A percentile compares a stretch with the other conserved stretches of the same genome.
Conservation (phyloP, 352 stramenopile species). For the Phytopythium ostracodes region DNA sequence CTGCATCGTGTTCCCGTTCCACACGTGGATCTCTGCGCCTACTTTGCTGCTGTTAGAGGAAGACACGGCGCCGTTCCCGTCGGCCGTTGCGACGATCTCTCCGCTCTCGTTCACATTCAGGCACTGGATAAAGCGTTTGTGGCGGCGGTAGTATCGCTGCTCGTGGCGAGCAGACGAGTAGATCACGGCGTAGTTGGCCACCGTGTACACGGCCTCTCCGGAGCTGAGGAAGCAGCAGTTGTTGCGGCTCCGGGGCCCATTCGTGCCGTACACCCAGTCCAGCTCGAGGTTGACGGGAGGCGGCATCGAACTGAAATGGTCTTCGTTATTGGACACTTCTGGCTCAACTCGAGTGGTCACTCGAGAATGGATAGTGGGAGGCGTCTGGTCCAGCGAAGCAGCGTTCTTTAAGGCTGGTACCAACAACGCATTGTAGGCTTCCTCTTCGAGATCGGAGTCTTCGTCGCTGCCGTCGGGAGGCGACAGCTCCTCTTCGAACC, state of each 20-base stretch:
- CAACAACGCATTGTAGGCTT: neutral
- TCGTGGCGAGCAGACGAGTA: constrained; percentile 53
- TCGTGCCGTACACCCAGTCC: constrained; percentile 77
- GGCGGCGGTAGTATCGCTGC: constrained; percentile 71
- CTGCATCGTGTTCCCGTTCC: constrained; percentile 55
- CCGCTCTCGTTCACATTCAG: constrained; percentile 51
- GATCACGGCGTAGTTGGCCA: constrained; percentile 72
- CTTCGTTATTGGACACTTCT: neutral
- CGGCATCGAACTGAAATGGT: constrained; percentile 19
- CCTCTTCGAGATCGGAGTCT: constrained; percentile 57
- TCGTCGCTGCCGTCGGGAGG: constrained; percentile 64
- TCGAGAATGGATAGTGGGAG: neutral
- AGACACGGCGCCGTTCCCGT: constrained; percentile 19
- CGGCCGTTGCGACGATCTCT: constrained; percentile 66
- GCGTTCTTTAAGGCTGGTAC: neutral
- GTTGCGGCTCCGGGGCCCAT: constrained; percentile 39
- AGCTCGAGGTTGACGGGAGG: constrained; percentile 61
- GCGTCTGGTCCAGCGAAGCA: too few species aligned
- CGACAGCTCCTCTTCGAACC: constrained; percentile 56
- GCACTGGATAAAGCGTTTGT: constrained; percentile 54
- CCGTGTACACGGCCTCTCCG: constrained; percentile 65
- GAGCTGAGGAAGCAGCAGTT: constrained; percentile 41
- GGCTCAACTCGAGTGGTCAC: neutral
- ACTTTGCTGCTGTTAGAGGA: constrained; percentile 1
- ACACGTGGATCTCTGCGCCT: constrained; percentile 63